phyloP scores from a whole-genome alignment of 169 alveolate species.

The Plasmodium yoelii region DNA sequence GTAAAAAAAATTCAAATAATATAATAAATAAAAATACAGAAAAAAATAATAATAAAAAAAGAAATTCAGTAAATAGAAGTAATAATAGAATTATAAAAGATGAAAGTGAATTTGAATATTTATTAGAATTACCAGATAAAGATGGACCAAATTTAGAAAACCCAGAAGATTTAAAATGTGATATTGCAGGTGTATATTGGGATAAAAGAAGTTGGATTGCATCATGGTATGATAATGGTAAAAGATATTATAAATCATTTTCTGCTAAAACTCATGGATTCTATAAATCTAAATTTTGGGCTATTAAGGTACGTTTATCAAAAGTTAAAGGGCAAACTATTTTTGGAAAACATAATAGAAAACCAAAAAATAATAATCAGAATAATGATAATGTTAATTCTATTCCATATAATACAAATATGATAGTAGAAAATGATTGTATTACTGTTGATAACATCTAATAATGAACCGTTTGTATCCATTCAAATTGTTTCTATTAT shows the following conservation, averaged over 20 bases:
- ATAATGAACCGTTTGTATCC: too few species aligned
- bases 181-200: conserved; percentile 90
- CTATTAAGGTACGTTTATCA: conserved; percentile 86
- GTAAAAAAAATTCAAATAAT: conserved; percentile 19
- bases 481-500: too few species aligned
- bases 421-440: too few species aligned
- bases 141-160: conserved; percentile 79
- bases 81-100: conserved; percentile 59
- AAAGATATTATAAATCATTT: conserved; percentile 85
- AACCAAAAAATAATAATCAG: conserved; percentile 1
- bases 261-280: conserved; percentile 90
- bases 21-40: conserved; percentile 23
- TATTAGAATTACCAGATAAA: conserved; percentile 80
- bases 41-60: conserved; percentile 44
- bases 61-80: conserved; percentile 15
- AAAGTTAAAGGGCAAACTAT: conserved; percentile 80
- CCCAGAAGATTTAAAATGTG: conserved; percentile 85
- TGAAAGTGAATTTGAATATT: conserved; percentile 86
- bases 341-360: conserved; percentile 52
- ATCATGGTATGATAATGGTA: conserved; percentile 88
- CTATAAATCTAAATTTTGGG: conserved; percentile 87
- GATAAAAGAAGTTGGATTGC: conserved; percentile 91
- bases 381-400: not conserved
- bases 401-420: too few species aligned
- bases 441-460: too few species aligned